A percentile compares a stretch with the other conserved stretches of the same genome.
These are phyloP conservation scores for Flagelloscypha sp. DNA, from an alignment of 768 basidiomycete genomes.

Conservation along the genomic window DNA sequence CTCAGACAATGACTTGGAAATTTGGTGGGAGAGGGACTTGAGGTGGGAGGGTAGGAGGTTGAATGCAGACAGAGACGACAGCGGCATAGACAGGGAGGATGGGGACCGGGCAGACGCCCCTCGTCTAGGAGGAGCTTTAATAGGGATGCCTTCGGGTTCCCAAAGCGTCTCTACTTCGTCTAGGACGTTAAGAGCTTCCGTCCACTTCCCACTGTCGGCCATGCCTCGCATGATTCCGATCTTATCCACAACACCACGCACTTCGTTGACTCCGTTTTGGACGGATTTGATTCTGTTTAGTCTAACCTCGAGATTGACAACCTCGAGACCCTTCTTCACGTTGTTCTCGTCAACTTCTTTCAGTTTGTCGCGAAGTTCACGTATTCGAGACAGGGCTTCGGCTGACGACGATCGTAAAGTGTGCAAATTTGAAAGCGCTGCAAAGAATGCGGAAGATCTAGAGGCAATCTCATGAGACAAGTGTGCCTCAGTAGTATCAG, in stretches of 20 bases:
- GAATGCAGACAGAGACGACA: conserved; percentile 68
- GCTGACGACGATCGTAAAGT: conserved; percentile 86
- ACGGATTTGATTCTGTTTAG: conserved; percentile 54
- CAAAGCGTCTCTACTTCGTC: conserved; percentile 59
- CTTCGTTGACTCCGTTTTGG: conserved; percentile 50
- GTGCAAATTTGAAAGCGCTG: conserved; percentile 89
- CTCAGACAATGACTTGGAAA: conserved; percentile 65
- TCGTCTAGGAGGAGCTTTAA: conserved; percentile 7
- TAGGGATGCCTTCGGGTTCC: conserved; percentile 18
- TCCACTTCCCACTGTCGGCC: conserved; percentile 84
- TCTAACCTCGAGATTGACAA: conserved; percentile 58
- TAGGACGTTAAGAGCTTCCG: conserved; percentile 70
- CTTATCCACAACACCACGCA: conserved; percentile 73
- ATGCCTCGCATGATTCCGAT: conserved; percentile 60
- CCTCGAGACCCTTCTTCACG: conserved; percentile 71
- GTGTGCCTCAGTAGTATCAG: conserved; percentile 91
- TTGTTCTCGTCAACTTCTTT: conserved; percentile 67
- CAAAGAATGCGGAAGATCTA: conserved; percentile 91
- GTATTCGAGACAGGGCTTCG: conserved; percentile 70
- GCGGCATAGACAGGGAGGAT: conserved; percentile 34
- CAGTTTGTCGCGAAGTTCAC: conserved; percentile 61
- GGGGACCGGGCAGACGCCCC: conserved; percentile 6
- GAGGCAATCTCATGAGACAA: conserved; percentile 87
- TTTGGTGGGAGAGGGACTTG: conserved; percentile 62
- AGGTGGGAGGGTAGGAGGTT: conserved; percentile 68